These are phyloP conservation scores for Gossypium thurberi DNA, from an alignment of 345 rosid genomes.

Conservation along the genomic window DNA sequence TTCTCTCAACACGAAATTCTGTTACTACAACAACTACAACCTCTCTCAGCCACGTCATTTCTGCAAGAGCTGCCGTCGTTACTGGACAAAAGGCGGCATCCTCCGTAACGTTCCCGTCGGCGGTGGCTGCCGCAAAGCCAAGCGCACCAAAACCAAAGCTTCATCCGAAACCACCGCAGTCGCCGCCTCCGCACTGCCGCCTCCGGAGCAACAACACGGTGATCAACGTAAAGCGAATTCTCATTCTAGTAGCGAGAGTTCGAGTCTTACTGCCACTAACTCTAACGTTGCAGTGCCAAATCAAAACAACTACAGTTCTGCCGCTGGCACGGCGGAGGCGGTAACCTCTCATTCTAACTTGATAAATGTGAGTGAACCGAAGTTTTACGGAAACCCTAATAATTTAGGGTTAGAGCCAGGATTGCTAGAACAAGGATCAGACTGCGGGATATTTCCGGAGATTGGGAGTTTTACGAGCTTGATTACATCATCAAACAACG, in stretches of 20 bases:
- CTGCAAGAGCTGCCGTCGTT: constrained; percentile 92
- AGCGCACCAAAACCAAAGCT: constrained; percentile 52
- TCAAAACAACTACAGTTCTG: constrained; percentile 5
- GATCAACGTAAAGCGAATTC: constrained; percentile 34
- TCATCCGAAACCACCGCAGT: constrained; percentile 8
- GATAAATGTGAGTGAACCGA: constrained; percentile 18
- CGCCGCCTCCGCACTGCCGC: neutral
- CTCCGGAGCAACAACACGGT: constrained; percentile 11
- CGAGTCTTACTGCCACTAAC: constrained; percentile 64
- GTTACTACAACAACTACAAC: constrained; percentile 97
- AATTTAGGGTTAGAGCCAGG: constrained; percentile 40
- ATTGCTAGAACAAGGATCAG: constrained; percentile 47
- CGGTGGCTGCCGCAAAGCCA: constrained; percentile 73
- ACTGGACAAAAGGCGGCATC: constrained; percentile 99
- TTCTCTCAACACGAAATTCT: constrained; percentile 87
- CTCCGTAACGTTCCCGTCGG: constrained; percentile 97
- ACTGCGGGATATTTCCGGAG: constrained; percentile 61
- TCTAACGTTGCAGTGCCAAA: constrained; percentile 17
- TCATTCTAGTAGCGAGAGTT: constrained; percentile 76
- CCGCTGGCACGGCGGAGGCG: constrained; percentile 21
- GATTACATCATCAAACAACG: constrained; percentile 39
- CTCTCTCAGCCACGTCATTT: constrained; percentile 99
- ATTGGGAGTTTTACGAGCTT: constrained; percentile 51
- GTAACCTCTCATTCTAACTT: constrained; percentile 38
- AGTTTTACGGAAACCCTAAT: constrained; percentile 17